Percentiles rank a stretch among this genome's conserved stretches.
These are phyloP conservation scores for Elongisporangium undulatum DNA, from an alignment of 352 stramenopile genomes.

Conservation along the genomic window DNA sequence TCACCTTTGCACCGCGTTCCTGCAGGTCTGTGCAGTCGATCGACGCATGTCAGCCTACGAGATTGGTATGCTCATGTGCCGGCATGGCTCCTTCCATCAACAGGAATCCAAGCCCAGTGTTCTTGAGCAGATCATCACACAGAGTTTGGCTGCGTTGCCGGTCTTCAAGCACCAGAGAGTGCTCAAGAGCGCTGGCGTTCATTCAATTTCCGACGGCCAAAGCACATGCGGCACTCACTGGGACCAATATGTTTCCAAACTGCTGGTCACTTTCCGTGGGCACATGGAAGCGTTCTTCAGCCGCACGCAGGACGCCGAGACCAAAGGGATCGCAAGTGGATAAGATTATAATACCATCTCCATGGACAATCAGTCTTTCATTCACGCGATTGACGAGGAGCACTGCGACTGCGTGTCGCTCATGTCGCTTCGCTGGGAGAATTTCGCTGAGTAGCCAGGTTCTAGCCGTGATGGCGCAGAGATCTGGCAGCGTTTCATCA, in stretches of 20 bases:
- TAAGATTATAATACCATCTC: not conserved
- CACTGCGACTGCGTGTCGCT: not conserved
- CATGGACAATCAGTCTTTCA: not conserved
- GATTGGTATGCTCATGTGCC: slow-evolving; percentile 56
- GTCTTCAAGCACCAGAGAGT: not conserved
- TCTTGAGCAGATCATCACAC: slow-evolving; percentile 28
- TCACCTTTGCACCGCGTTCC: slow-evolving; percentile 37
- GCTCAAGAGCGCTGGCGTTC: not conserved
- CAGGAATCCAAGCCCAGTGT: slow-evolving; percentile 26
- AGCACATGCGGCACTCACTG: not conserved
- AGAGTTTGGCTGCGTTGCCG: not conserved
- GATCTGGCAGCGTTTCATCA: slow-evolving; percentile 35
- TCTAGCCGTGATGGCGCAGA: not conserved
- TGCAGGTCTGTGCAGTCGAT: slow-evolving; percentile 46
- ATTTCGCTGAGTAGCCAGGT: not conserved
- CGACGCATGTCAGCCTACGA: slow-evolving; percentile 39
- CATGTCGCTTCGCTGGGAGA: not conserved
- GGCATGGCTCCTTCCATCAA: slow-evolving; percentile 20
- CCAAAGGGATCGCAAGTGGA: not conserved
- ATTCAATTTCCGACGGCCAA: not conserved
- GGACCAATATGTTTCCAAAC: slow-evolving; percentile 1
- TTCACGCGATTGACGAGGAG: not conserved
- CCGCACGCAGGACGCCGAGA: not conserved
- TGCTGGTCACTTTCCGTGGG: not conserved
- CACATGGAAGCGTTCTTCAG: not conserved